phyloP scores from a whole-genome alignment of 1,284 basidiomycete species.

The Microbotryum violaceum region DNA sequence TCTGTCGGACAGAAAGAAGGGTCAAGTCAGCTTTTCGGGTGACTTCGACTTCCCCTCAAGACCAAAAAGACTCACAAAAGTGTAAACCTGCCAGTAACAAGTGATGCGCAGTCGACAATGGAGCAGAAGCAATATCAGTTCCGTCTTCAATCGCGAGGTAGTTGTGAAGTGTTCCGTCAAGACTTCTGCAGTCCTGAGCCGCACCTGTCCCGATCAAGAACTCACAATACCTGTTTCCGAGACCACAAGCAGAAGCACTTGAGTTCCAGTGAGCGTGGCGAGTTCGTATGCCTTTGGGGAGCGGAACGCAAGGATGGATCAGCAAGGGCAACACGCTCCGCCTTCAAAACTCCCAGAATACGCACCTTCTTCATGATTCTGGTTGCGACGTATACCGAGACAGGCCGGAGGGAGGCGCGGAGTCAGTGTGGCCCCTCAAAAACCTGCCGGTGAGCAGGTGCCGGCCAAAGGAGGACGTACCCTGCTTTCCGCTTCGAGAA shows the following conservation, averaged over 20 bases:
- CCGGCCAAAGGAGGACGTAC: not conserved
- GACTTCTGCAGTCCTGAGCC: no score
- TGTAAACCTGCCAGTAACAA: slow-evolving; percentile 52
- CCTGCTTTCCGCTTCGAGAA: slow-evolving; percentile 99
- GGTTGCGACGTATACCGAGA: no score
- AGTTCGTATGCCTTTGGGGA: slow-evolving; percentile 82
- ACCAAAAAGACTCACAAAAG: slow-evolving; percentile 50
- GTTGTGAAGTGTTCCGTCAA: no score
- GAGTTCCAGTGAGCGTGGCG: slow-evolving; percentile 93
- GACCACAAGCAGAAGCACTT: slow-evolving; percentile 92
- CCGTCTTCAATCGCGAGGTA: no score
- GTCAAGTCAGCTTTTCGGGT: not conserved
- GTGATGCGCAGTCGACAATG: not conserved
- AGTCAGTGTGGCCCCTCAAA: no score
- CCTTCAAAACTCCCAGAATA: slow-evolving; percentile 32
- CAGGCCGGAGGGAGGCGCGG: no score
- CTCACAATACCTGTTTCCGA: slow-evolving; percentile 90
- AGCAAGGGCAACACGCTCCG: slow-evolving; percentile 13
- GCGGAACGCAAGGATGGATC: not conserved
- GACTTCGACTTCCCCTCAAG: not conserved
- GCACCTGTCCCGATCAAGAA: not conserved
- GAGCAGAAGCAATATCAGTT: not conserved
- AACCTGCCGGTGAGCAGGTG: no score
- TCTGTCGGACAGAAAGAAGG: slow-evolving; percentile 2
- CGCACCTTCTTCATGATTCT: slow-evolving; percentile 94